Evolutionary conservation across 2,329 filamentous ascomycete species (phyloP).

Genomic region (Colletotrichum gigasporum): DNA sequence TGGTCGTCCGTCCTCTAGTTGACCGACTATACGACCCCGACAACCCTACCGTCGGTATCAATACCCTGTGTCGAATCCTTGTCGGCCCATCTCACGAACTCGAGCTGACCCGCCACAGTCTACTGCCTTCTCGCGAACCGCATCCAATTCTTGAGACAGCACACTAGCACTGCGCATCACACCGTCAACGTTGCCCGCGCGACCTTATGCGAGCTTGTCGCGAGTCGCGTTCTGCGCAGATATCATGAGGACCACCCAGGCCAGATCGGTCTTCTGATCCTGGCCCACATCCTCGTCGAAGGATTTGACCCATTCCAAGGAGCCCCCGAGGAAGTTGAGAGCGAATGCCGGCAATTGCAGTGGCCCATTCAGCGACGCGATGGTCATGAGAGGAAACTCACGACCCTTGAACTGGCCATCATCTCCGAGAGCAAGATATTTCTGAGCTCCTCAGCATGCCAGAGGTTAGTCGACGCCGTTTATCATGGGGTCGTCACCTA

Average conservation of each 20-base stretch:
- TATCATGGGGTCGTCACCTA: constrained; percentile 77
- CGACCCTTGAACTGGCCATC: constrained; percentile 77
- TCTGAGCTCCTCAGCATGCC: constrained; percentile 72
- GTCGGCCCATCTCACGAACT: too few relatives aligned
- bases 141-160: constrained; percentile 74
- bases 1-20: constrained; percentile 73
- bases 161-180: constrained; percentile 72
- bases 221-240: constrained; percentile 71
- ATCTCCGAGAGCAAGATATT: constrained; percentile 76
- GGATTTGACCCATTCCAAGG: constrained; percentile 79
- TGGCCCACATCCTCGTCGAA: constrained; percentile 75
- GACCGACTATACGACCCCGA: constrained; percentile 72
- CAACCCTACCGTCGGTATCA: constrained; percentile 68
- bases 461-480: constrained; percentile 76
- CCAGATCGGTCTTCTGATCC: constrained; percentile 67
- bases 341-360: constrained; percentile 37
- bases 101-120: constrained; percentile 49
- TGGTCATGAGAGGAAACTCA: constrained; percentile 64
- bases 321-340: constrained; percentile 67
- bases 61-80: too few relatives aligned
- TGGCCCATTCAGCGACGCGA: constrained; percentile 50
- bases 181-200: constrained; percentile 76
- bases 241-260: constrained; percentile 75
- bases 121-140: constrained; percentile 78
- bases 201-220: constrained; percentile 74